phyloP scores from a whole-genome alignment of 2,329 filamentous ascomycete genomes.

The Chaetomiaceae sp. region DNA sequence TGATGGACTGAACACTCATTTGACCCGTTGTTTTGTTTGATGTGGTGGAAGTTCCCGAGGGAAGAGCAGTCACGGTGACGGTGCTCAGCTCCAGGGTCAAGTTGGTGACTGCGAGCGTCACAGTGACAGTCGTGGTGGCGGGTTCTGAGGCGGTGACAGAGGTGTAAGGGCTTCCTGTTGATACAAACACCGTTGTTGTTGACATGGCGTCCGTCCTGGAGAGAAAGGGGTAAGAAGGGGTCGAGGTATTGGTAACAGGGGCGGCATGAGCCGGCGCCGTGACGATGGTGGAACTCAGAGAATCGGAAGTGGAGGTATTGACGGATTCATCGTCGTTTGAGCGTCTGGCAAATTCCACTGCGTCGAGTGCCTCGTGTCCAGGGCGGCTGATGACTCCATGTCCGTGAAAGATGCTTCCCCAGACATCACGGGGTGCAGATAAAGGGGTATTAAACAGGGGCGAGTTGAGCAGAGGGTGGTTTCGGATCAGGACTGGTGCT shows the following conservation, averaged over 20 bases:
- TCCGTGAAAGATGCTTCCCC: neutral
- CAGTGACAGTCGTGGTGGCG: neutral
- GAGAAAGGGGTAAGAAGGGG: no score
- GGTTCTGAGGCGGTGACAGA: no score
- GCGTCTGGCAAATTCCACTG: neutral
- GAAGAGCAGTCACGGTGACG: neutral
- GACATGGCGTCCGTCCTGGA: no score
- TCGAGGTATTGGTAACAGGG: no score
- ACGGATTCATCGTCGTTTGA: neutral
- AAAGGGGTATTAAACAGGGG: constrained; percentile 8
- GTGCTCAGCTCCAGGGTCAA: no score
- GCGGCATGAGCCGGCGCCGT: neutral
- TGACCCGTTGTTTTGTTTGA: neutral
- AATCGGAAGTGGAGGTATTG: neutral
- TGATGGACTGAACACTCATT: neutral
- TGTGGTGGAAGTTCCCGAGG: neutral
- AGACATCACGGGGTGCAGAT: neutral
- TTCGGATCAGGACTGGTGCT: neutral
- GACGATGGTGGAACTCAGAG: neutral
- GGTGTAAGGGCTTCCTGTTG: no score
- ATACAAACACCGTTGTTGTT: no score
- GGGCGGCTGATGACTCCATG: neutral
- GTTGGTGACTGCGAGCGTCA: neutral
- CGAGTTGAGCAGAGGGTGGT: neutral
- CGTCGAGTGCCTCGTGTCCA: neutral